Base-by-base conservation (phyloP, 495 filamentous ascomycete genomes). In the Talaromyces liani region DNA sequence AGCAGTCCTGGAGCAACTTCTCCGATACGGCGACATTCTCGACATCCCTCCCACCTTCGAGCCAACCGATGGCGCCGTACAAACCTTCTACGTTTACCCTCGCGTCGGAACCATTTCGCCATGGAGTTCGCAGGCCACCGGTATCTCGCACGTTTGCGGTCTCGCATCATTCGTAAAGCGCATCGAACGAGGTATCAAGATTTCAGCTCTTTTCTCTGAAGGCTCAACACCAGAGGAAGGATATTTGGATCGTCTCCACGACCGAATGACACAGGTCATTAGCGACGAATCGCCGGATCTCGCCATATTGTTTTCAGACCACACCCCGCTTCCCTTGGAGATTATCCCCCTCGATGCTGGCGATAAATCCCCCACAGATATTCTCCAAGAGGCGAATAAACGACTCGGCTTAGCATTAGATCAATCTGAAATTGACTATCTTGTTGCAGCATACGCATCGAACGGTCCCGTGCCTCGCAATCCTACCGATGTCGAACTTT, bases 81-180 rank as follows among this genome's bases (percentile, higher is more conserved):
- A 83, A 64, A 77, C 83, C 24, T 85, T 86, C 71, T 91, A 91
- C 70, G 81, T 97, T 55, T 84, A 82, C 39, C 94, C 93, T 10
- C 84, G 94, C 58, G 81, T 80, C 31, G 87, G 87, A 47, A 96
- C 93, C 39, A 92, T 96, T 65, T 97, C 92, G 41, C 94, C 94
- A 75, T 98, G 94, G 94, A 96, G 91, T 72, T 95, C 93, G 58
- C 91, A 97, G 70, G 94, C 93, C 41, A 97, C 93, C 41, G 91
- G 86, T 68, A 97, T 98, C 72, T 87, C 93, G 41, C 85, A 92
- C 62, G 93, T 96, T n/a, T 97, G 93, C 72, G 92, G 90, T 22
- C 75, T 97, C 54, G 82, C 84, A 64, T 78, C 85, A 24, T 77
- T 81, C 51, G 84, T 97, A 41, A 84, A 89, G 71, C 87, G 93